Conservation (phyloP, 257 asterid genomes). For the Rubia yunnanensis region DNA sequence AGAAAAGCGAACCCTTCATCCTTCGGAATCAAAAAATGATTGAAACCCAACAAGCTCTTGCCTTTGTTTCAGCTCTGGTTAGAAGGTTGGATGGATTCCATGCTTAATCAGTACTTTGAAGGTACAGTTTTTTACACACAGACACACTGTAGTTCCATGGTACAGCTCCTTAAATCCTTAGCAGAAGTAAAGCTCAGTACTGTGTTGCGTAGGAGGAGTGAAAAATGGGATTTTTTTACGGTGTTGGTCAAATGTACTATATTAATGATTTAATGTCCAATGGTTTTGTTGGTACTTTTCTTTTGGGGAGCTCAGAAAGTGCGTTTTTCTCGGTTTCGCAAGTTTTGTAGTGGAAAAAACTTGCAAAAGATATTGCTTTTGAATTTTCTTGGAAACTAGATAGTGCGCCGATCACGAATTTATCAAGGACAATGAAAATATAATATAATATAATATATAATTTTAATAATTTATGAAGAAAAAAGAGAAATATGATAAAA, state of each 20-base stretch:
- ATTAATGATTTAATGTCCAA: background rate
- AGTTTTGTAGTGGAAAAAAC: background rate
- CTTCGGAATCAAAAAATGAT: conserved; percentile 7
- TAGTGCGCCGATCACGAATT: too few relatives aligned
- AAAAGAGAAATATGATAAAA: too few relatives aligned
- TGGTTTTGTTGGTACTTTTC: background rate
- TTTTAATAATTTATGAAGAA: too few relatives aligned
- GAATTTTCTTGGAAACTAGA: background rate
- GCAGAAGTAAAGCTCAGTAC: background rate
- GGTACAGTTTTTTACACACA: background rate
- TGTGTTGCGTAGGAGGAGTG: background rate
- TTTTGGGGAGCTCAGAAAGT: background rate
- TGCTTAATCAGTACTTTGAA: background rate
- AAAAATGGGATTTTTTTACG: background rate
- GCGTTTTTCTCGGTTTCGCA: background rate
- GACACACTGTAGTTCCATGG: background rate
- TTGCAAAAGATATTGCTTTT: background rate
- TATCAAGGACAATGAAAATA: too few relatives aligned
- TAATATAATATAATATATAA: too few relatives aligned
- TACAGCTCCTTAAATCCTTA: background rate
- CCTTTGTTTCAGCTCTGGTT: background rate
- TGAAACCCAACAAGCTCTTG: background rate
- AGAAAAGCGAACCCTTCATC: conserved; percentile 40
- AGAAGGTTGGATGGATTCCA: background rate
- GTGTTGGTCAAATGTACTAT: conserved; percentile 2